Conservation (phyloP, 1,139 yeast genomes). For the Magnusiomyces ingens region DNA sequence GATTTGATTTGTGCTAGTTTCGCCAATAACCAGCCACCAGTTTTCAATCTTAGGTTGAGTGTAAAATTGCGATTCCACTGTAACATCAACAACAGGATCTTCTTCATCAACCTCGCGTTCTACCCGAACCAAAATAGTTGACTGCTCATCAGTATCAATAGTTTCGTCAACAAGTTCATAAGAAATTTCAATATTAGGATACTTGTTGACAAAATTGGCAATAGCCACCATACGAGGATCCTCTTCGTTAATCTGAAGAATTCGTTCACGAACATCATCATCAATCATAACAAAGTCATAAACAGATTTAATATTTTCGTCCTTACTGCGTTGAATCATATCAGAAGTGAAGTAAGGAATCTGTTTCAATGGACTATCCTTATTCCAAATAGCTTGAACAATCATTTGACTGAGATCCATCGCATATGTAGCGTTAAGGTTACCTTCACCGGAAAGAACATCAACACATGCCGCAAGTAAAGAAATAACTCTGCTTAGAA, state of each 20-base stretch:
- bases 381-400: slow-evolving; percentile 80
- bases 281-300: slow-evolving; percentile 84
- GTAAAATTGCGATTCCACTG: slow-evolving; percentile 49
- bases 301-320: slow-evolving; percentile 57
- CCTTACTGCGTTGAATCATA: slow-evolving; percentile 52
- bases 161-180: slow-evolving; percentile 40
- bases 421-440: slow-evolving; percentile 66
- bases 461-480: slow-evolving; percentile 68
- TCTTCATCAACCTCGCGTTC: slow-evolving; percentile 62
- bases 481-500: slow-evolving; percentile 45
- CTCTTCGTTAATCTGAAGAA: slow-evolving; percentile 43
- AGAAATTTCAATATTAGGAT: slow-evolving; percentile 78
- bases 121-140: slow-evolving; percentile 45
- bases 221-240: slow-evolving; percentile 51
- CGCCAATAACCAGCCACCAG: slow-evolving; percentile 81
- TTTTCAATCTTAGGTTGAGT: slow-evolving; percentile 59
- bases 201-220: slow-evolving; percentile 83
- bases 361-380: slow-evolving; percentile 74
- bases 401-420: slow-evolving; percentile 90
- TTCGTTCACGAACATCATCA: slow-evolving; percentile 62
- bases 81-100: slow-evolving; percentile 38
- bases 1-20: slow-evolving; percentile 49
- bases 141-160: slow-evolving; percentile 42
- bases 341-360: slow-evolving; percentile 60
- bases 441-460: slow-evolving; percentile 72